phyloP scores from a whole-genome alignment of 2,329 filamentous ascomycete species.

The Talaromyces sp. region DNA sequence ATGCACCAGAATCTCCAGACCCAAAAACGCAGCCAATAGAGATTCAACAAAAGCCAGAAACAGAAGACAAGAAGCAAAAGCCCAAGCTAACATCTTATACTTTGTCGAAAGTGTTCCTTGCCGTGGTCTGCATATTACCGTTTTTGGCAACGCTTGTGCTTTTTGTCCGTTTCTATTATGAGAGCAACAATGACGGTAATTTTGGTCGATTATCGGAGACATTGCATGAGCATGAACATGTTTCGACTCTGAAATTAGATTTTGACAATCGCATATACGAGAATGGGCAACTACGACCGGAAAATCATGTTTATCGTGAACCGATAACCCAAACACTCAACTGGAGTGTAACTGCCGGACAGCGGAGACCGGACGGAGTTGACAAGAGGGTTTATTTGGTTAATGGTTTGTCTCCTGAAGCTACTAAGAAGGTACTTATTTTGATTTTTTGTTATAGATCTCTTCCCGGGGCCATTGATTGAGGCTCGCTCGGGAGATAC shows the following conservation, averaged over 20 bases:
- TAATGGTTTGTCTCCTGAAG: constrained; percentile 37
- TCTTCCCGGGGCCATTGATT: constrained; percentile 50
- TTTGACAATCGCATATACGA: constrained; percentile 11
- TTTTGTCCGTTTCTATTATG: constrained; percentile 9
- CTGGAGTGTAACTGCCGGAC: constrained; percentile 43
- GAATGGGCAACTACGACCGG: constrained; percentile 36
- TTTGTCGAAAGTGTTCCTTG: not conserved
- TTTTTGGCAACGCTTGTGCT: constrained; percentile 12
- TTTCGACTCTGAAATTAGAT: not conserved
- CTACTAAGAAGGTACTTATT: not conserved
- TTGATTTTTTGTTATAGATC: constrained; percentile 21
- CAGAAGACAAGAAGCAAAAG: not conserved
- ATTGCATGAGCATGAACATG: not conserved
- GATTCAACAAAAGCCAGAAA: not conserved
- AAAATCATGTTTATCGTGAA: constrained; percentile 40
- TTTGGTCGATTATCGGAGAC: constrained; percentile 21
- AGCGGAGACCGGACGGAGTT: constrained; percentile 50
- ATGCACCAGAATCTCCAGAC: not conserved
- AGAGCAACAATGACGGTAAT: not conserved
- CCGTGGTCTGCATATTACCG: constrained; percentile 2
- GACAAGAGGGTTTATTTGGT: constrained; percentile 49
- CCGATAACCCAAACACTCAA: constrained; percentile 32
- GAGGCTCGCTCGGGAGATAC: constrained; percentile 49
- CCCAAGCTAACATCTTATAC: not conserved
- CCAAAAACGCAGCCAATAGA: not conserved